Evolutionary conservation across 2,329 filamentous ascomycete genomes (phyloP).

Genomic region (Penicillium sp.): DNA sequence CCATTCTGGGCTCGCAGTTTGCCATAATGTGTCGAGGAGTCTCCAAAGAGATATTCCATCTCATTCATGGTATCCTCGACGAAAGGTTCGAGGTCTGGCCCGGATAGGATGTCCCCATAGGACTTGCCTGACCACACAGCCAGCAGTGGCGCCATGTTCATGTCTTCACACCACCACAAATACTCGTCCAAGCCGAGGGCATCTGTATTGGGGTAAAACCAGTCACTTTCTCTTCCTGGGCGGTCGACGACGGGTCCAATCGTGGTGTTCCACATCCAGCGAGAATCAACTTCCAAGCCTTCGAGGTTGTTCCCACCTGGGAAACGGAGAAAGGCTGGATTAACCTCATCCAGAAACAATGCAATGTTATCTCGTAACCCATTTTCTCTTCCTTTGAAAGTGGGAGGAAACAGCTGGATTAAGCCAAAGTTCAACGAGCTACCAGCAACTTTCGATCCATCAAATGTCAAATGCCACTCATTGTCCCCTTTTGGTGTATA

Average conservation of each 20-base stretch:
- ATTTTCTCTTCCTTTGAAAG: slow-evolving; percentile 44
- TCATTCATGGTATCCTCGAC: slow-evolving; percentile 63
- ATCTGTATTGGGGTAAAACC: slow-evolving; percentile 63
- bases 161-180: slow-evolving; percentile 60
- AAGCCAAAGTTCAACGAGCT: slow-evolving; percentile 28
- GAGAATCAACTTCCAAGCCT: slow-evolving; percentile 29
- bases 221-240: slow-evolving; percentile 57
- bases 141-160: slow-evolving; percentile 57
- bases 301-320: slow-evolving; percentile 65
- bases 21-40: slow-evolving; percentile 56
- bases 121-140: slow-evolving; percentile 60
- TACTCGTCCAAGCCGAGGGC: slow-evolving; percentile 63
- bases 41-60: slow-evolving; percentile 63
- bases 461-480: slow-evolving; percentile 32
- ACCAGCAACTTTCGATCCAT: slow-evolving; percentile 23
- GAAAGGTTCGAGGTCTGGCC: slow-evolving; percentile 55
- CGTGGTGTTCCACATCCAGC: slow-evolving; percentile 46
- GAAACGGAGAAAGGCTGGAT: slow-evolving; percentile 62
- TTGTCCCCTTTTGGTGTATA: slow-evolving; percentile 27
- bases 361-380: slow-evolving; percentile 59
- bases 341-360: slow-evolving; percentile 53
- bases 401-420: slow-evolving; percentile 31
- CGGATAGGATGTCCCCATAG: slow-evolving; percentile 49
- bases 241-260: slow-evolving; percentile 45
- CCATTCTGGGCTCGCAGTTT: slow-evolving; percentile 58